phyloP scores from a whole-genome alignment of 2,329 filamentous ascomycete species.

The Pezicula rhizophila region DNA sequence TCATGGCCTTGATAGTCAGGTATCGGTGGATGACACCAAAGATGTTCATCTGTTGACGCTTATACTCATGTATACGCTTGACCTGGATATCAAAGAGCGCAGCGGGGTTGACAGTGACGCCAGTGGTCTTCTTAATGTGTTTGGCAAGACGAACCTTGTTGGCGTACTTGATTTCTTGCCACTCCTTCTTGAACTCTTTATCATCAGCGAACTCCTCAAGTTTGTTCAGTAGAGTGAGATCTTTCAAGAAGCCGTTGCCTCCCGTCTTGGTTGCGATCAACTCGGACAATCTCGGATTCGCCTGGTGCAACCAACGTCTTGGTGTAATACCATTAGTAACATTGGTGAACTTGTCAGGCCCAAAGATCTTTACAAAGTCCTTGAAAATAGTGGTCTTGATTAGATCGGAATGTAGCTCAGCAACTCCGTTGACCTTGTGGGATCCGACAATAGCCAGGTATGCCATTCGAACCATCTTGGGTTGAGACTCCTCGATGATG shows the following conservation, averaged over 20 bases:
- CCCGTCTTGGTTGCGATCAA: slow-evolving; percentile 88
- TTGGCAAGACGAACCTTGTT: slow-evolving; percentile 92
- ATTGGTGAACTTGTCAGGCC: slow-evolving; percentile 95
- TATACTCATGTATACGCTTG: slow-evolving; percentile 99
- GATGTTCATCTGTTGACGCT: slow-evolving; percentile 97
- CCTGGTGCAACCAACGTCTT: slow-evolving; percentile 92
- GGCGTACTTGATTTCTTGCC: slow-evolving; percentile 91
- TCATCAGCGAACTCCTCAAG: slow-evolving; percentile 81
- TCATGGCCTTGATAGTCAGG: slow-evolving; percentile 80
- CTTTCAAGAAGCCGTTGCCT: slow-evolving; percentile 78
- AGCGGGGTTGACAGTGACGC: slow-evolving; percentile 77
- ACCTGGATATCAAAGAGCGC: slow-evolving; percentile 95
- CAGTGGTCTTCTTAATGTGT: slow-evolving; percentile 78
- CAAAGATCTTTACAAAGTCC: slow-evolving; percentile 93
- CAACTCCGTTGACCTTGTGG: slow-evolving; percentile 98
- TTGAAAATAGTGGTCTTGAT: slow-evolving; percentile 99
- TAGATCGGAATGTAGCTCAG: slow-evolving; percentile 92
- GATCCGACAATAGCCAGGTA: slow-evolving; percentile 92
- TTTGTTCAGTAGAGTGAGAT: slow-evolving; percentile 79
- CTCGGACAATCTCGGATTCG: slow-evolving; percentile 86
- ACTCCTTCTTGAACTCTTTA: slow-evolving; percentile 85
- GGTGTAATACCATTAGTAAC: slow-evolving; percentile 98
- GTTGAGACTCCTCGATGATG: slow-evolving; percentile 93
- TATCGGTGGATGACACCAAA: slow-evolving; percentile 97
- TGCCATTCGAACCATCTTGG: slow-evolving; percentile 98